Evolutionary conservation across 345 rosid species (phyloP), one percentile per base, ranked within the genome.

Genomic region (Salix exigua): DNA sequence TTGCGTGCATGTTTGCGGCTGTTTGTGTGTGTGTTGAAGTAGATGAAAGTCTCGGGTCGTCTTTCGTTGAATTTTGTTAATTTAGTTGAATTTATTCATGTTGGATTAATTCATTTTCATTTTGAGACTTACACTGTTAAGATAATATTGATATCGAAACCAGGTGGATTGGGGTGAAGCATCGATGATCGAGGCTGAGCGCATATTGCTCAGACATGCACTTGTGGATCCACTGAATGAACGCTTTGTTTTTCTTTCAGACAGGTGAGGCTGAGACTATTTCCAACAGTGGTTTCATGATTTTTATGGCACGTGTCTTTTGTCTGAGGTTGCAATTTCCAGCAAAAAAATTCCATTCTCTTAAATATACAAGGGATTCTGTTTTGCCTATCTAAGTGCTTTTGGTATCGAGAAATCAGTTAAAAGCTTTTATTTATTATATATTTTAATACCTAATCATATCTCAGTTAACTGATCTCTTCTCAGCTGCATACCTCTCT

Each of bases 121-220:
- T n/a, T 50, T 53, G 17, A 75, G 33, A 28, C 19, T 64, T 48
- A 40, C 44, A 23, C 13, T 46, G 3, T 6, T 33, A 33, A 5
- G 37, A 33, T 33, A 33, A 33, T 33, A 33, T 60, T 60, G 6
- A 19, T 48, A 60, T 75, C 31, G 23, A 26, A 85, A 82, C 75
- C 89, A 96, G 99, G 97, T 96, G 73, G 98, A 96, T 42, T 96
- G 99, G 99, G 99, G 99, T 74, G 95, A 81, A 85, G 86, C 99
- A 63, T 92, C 85, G 80, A 96, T 93, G 99, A 91, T 96, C 66
- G 90, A 88, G 88, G 99, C 98, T 35, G 99, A 96, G 84, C 97
- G 93, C 69, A 82, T 96, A 71, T 86, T 96, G 86, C 97, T 96
- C 78, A 84, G 91, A 78, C 97, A 92, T 84, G 99, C 99, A 23